These are phyloP conservation scores for Leucocoprinus birnbaumii DNA, from an alignment of 768 basidiomycete genomes.

Conservation along the genomic window DNA sequence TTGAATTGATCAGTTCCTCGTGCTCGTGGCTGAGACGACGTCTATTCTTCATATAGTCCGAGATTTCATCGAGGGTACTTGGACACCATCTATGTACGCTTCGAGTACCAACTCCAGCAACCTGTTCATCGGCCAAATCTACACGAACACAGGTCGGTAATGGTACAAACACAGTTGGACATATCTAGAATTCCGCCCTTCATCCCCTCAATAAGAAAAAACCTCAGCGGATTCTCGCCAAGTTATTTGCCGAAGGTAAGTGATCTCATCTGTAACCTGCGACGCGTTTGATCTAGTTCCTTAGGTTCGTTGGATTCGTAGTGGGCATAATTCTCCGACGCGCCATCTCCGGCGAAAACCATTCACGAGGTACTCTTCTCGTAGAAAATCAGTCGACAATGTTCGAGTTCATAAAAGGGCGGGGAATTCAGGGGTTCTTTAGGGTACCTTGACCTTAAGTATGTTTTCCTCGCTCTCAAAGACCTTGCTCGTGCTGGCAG, in stretches of 20 bases:
- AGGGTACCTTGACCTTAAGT: background rate
- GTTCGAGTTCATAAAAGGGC: background rate
- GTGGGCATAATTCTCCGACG: background rate
- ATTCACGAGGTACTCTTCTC: background rate
- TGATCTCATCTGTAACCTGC: background rate
- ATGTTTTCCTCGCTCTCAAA: constrained; percentile 20
- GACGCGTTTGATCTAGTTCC: background rate
- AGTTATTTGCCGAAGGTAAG: background rate
- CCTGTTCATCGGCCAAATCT: background rate
- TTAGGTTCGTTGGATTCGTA: no score
- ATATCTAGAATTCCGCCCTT: no score
- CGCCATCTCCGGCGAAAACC: constrained; percentile 6
- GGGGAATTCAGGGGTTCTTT: background rate
- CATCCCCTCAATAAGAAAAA: no score
- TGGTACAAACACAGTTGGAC: no score
- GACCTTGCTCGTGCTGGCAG: constrained; percentile 15
- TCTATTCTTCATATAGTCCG: background rate
- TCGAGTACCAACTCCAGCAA: background rate
- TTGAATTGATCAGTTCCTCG: background rate
- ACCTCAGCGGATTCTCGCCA: no score
- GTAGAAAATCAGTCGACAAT: background rate
- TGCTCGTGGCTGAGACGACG: background rate
- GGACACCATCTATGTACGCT: background rate
- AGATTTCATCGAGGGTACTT: constrained; percentile 1
- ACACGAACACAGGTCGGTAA: no score